phyloP scores from a whole-genome alignment of 192 early-diverging fungal genomes.

The Coemansia sp. region DNA sequence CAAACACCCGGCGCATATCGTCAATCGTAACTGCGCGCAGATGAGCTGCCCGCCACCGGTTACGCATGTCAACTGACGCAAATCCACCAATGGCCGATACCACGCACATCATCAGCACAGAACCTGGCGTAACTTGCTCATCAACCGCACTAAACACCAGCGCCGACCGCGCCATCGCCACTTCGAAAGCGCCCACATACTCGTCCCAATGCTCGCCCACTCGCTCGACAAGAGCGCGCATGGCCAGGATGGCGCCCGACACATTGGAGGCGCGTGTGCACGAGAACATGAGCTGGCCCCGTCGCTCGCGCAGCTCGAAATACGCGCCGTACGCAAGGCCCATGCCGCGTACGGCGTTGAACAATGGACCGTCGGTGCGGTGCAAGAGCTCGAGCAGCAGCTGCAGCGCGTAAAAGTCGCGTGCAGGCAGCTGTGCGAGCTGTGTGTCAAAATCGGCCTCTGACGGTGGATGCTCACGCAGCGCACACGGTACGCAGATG shows the following conservation, averaged over 20 bases:
- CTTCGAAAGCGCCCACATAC: constrained; percentile 45
- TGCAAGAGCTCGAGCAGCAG: constrained; percentile 71
- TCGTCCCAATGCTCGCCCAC: constrained; percentile 29
- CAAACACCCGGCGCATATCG: constrained; percentile 42
- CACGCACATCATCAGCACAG: constrained; percentile 17
- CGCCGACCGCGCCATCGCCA: constrained; percentile 38
- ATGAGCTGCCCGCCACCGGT: constrained; percentile 32
- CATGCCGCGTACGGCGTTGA: constrained; percentile 70
- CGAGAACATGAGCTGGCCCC: constrained; percentile 52
- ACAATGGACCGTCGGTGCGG: constrained; percentile 73
- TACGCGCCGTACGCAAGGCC: constrained; percentile 75
- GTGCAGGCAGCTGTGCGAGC: constrained; percentile 40
- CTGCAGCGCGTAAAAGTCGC: constrained; percentile 58
- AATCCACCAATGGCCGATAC: constrained; percentile 28
- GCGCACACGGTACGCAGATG: constrained; percentile 50
- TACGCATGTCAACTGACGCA: constrained; percentile 9
- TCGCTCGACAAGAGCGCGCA: constrained; percentile 19
- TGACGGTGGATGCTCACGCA: constrained; percentile 16
- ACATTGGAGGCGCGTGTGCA: constrained; percentile 33
- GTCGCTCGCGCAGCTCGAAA: constrained; percentile 59
- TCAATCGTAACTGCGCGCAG: constrained; percentile 17
- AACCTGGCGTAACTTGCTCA: constrained; percentile 17
- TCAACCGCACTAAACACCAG: constrained; percentile 15
- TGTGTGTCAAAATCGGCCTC: constrained; percentile 27
- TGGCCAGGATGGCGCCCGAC: constrained; percentile 25